Evolutionary conservation across 345 rosid genomes (phyloP).

Genomic region (Ricinus communis): DNA sequence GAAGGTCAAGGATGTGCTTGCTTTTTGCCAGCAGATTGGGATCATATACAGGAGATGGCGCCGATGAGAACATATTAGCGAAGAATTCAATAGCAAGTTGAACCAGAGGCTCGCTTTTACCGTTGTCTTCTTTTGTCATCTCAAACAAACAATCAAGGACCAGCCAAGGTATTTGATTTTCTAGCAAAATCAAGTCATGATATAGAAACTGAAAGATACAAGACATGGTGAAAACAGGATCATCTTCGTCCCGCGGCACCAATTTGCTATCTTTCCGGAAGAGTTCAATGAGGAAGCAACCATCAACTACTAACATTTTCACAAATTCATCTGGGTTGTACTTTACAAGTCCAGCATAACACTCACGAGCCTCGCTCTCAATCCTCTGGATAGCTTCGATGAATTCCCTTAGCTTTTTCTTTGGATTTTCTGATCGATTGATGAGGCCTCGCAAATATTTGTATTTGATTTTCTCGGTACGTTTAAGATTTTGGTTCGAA

Average conservation of each 20-base stretch:
- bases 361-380: constrained; percentile 19
- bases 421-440: not conserved
- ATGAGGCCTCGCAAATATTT: constrained; percentile 24
- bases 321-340: not conserved
- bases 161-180: constrained; percentile 33
- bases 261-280: constrained; percentile 4
- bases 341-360: constrained; percentile 10
- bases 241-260: not conserved
- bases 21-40: not conserved
- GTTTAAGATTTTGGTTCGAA: not conserved
- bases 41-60: not conserved
- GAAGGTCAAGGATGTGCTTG: constrained; percentile 23
- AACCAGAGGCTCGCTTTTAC: not conserved
- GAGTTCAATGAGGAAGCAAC: constrained; percentile 35
- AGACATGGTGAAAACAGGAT: constrained; percentile 31
- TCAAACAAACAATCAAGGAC: constrained; percentile 29
- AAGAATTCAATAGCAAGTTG: constrained; percentile 3
- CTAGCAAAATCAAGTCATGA: constrained; percentile 41
- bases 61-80: not conserved
- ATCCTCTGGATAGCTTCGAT: not conserved
- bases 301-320: constrained; percentile 29
- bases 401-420: not conserved
- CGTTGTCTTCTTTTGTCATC: not conserved
- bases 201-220: constrained; percentile 24
- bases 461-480: constrained; percentile 19